phyloP scores from a whole-genome alignment of 345 rosid species.

The Diplotaxis tenuifolia region DNA sequence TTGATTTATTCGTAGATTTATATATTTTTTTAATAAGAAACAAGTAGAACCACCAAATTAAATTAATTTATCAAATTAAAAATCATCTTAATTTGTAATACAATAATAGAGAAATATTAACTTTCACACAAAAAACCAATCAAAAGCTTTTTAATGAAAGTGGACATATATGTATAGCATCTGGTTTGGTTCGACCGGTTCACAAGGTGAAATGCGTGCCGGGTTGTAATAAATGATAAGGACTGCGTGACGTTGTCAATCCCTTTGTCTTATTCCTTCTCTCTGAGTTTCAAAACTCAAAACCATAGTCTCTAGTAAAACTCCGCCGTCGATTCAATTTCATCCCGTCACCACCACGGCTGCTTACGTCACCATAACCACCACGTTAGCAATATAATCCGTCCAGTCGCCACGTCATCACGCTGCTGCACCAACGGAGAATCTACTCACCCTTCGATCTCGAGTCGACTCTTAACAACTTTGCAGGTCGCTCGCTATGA shows the following conservation, averaged over 20 bases:
- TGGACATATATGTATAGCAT: background rate
- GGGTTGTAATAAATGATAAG: background rate
- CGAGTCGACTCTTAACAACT: slow-evolving; percentile 45
- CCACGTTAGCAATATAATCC: slow-evolving; percentile 36
- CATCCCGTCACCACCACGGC: slow-evolving; percentile 42
- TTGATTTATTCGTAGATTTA: too few relatives aligned
- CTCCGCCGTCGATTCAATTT: slow-evolving; percentile 42
- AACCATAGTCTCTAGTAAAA: slow-evolving; percentile 1
- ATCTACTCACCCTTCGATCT: slow-evolving; percentile 40
- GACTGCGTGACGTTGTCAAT: slow-evolving; percentile 22
- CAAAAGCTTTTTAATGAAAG: too few relatives aligned
- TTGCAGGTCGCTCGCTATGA: slow-evolving; percentile 32
- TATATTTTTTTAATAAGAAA: too few relatives aligned
- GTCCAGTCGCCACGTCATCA: slow-evolving; percentile 12
- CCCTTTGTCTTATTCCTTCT: background rate
- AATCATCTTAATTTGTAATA: too few relatives aligned
- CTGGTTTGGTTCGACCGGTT: slow-evolving; percentile 15
- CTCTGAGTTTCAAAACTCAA: slow-evolving; percentile 12
- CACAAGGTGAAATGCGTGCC: slow-evolving; percentile 10
- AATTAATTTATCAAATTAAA: too few relatives aligned
- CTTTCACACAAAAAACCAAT: too few relatives aligned
- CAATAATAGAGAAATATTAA: too few relatives aligned
- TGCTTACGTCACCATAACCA: slow-evolving; percentile 21
- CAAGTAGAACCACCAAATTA: too few relatives aligned
- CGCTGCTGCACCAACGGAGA: slow-evolving; percentile 37